Conservation (phyloP, 352 stramenopile genomes). For the Phytophthora hibernalis region DNA sequence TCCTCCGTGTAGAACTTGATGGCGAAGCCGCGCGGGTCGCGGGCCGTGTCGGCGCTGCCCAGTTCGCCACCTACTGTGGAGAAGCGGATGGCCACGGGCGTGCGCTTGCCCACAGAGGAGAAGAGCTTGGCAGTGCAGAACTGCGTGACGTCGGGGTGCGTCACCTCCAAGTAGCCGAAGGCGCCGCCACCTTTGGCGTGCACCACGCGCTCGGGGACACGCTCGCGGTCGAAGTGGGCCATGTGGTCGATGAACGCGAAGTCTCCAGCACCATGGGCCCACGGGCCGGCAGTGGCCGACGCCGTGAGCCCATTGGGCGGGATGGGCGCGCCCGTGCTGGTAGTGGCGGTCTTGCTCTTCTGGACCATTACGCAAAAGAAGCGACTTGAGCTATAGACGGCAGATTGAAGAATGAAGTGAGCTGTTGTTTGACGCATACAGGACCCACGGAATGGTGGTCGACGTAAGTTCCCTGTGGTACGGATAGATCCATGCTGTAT, state of each 20-base stretch:
- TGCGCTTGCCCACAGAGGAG: constrained; percentile 78
- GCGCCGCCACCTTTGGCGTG: constrained; percentile 91
- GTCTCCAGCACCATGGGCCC: constrained; percentile 83
- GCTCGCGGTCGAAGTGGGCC: constrained; percentile 93
- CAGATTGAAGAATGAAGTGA: constrained; percentile 35
- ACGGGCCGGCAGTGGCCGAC: constrained; percentile 68
- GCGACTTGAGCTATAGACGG: constrained; percentile 13
- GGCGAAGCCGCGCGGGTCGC: constrained; percentile 91
- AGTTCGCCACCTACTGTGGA: constrained; percentile 86
- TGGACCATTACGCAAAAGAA: constrained; percentile 16
- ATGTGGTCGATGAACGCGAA: constrained; percentile 91
- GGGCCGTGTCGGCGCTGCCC: constrained; percentile 84
- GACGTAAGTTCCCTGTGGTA: background rate
- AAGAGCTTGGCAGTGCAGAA: constrained; percentile 88
- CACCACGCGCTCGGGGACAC: constrained; percentile 92
- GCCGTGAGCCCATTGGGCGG: constrained; percentile 71
- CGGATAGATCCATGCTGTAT: background rate
- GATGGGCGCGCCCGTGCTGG: constrained; percentile 68
- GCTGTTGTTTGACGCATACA: constrained; percentile 37
- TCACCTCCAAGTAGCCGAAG: constrained; percentile 94
- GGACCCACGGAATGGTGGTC: constrained; percentile 28
- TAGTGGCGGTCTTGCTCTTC: constrained; percentile 48
- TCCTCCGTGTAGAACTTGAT: constrained; percentile 96
- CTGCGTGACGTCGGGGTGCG: constrained; percentile 55
- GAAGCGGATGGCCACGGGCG: constrained; percentile 86